Evolutionary conservation across 192 early-diverging fungal species (phyloP).

Genomic region (Lobosporangium transversale): DNA sequence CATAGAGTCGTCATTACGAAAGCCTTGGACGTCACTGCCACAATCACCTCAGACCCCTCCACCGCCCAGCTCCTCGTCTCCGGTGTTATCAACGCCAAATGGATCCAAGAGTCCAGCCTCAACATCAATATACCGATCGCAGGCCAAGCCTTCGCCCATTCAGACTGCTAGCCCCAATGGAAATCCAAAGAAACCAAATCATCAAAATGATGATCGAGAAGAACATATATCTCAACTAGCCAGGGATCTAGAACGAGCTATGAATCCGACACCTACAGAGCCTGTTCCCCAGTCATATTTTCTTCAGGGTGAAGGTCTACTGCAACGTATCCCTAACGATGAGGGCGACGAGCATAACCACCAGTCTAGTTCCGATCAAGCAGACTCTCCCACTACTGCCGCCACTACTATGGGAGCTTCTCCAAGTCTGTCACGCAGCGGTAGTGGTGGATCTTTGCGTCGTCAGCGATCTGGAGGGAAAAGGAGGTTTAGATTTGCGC

Average conservation of each 20-base stretch:
- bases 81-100: neutral
- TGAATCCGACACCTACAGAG: conserved; percentile 48
- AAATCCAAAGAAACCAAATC: neutral
- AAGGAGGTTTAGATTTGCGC: conserved; percentile 24
- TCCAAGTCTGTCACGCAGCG: conserved; percentile 7
- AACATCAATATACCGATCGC: conserved; percentile 22
- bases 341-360: conserved; percentile 9
- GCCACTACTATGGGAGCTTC: too few species aligned
- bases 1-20: neutral
- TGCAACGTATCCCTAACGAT: conserved; percentile 29
- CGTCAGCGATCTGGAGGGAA: conserved; percentile 38
- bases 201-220: conserved; percentile 3
- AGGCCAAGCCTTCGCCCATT: conserved; percentile 31
- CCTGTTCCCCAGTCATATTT: conserved; percentile 33
- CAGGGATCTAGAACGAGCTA: conserved; percentile 34
- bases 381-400: too few species aligned
- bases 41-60: conserved; percentile 11
- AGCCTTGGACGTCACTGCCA: conserved; percentile 11
- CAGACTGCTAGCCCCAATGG: conserved; percentile 9
- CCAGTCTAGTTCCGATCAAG: too few species aligned
- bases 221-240: conserved; percentile 31
- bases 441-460: conserved; percentile 19
- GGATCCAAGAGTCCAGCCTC: conserved; percentile 13
- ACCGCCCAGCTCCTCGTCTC: neutral
- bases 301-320: conserved; percentile 31